Conservation (phyloP, 352 stramenopile genomes). For the Phytophthora brassicae region DNA sequence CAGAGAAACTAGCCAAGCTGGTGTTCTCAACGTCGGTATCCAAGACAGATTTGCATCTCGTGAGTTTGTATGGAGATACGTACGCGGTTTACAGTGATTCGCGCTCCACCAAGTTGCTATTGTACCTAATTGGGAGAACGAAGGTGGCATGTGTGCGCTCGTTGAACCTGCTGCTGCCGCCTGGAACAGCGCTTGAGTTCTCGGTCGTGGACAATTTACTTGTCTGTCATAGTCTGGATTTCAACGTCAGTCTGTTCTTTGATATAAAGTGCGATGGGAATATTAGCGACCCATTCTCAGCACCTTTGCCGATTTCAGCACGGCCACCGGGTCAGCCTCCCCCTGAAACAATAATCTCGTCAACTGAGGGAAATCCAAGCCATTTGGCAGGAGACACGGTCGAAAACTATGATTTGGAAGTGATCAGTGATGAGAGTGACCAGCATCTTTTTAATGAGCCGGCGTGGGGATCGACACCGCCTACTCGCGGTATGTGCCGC, state of each 20-base stretch:
- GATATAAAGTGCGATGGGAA: conserved; percentile 66
- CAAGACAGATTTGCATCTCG: conserved; percentile 59
- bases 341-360: background rate
- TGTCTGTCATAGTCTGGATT: conserved; percentile 80
- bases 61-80: conserved; percentile 64
- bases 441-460: conserved; percentile 6
- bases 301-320: conserved; percentile 65
- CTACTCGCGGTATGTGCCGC: conserved; percentile 5
- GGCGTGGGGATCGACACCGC: conserved; percentile 6
- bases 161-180: conserved; percentile 68
- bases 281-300: conserved; percentile 68
- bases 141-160: conserved; percentile 79
- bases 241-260: conserved; percentile 81
- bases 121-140: conserved; percentile 66
- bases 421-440: conserved; percentile 14
- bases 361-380: background rate
- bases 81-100: conserved; percentile 69
- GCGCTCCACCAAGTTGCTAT: conserved; percentile 57
- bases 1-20: conserved; percentile 71
- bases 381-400: background rate
- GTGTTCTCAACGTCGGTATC: conserved; percentile 67
- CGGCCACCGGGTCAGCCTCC: conserved; percentile 29
- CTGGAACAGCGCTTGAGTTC: conserved; percentile 56
- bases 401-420: conserved; percentile 13
- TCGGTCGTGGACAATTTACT: conserved; percentile 86